Base-by-base conservation (phyloP, 2,329 filamentous ascomycete genomes). In the Exophiala sideris region DNA sequence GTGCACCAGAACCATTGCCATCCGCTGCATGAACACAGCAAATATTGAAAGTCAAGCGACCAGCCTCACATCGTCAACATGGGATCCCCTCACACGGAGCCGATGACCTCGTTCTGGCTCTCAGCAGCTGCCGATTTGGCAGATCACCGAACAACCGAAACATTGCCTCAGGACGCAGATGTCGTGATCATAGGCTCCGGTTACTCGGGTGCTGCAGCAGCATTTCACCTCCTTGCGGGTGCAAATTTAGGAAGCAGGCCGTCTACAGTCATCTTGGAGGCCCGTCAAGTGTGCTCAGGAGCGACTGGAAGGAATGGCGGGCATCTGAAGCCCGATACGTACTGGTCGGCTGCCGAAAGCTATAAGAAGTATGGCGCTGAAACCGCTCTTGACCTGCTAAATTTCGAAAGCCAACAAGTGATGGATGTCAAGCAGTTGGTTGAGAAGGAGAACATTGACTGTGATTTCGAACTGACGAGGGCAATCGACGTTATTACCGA, bases 151-250 rank as follows among this genome's bases (percentile, higher is more conserved):
- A 60, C 57, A 6, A 60, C 57, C 7, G 48, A 55, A 33, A 18
- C 35, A 3, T 62, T 79, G 1, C 76, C 76, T 0, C 41, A 60
- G 0, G 54, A 71, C 24, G 70, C 67, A 24, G 76, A 79, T 44
- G 71, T 80, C 48, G 68, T 73, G 14, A 72, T 80, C 35, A 70
- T 79, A 6, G 78, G 77, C 0, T 71, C 74, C 11, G 78, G 78
- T 0, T 77, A 72, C 50, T 68, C 77, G 3, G 77, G 78, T 2
- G 70, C 72, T 0, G 69, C 71, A 1, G 70, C 73, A 3, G 72
- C 71, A 0, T 76, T 76, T 44, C 72, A 79, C 54, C 68, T 75
- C 5, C 54, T 72, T 10, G 12, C 21, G n/a, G 20, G n/a, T n/a
- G 21, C n/a, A 20, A 49, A 54, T n/a, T 45, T 41, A 21, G 56